Percentiles rank a stretch among this genome's conserved stretches.
Conservation (phyloP, 225 moss, liverwort and hornwort genomes). For the Neckera pumila region DNA sequence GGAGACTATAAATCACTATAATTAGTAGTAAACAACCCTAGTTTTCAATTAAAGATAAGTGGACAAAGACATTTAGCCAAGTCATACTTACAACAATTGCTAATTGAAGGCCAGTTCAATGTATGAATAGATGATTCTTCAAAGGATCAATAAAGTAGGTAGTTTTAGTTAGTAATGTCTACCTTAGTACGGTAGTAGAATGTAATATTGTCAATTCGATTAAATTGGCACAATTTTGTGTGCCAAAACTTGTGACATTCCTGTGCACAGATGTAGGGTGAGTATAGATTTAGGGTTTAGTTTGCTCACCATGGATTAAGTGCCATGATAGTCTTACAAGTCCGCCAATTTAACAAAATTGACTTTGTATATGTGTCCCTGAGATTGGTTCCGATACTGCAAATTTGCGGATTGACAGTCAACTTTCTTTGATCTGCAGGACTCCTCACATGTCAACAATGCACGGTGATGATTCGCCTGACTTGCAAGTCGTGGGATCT, state of each 20-base stretch:
- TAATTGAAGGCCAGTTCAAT: not conserved
- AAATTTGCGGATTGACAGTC: not conserved
- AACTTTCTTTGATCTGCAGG: not conserved
- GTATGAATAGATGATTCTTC: not conserved
- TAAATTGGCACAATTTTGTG: not conserved
- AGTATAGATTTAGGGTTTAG: not conserved
- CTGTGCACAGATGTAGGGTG: not conserved
- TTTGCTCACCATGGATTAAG: not conserved
- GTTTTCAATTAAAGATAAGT: not conserved
- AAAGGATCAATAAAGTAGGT: no score
- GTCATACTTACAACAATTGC: not conserved
- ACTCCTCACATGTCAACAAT: slow-evolving; percentile 42
- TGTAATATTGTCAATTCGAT: not conserved
- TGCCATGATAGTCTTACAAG: no score
- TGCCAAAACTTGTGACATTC: not conserved
- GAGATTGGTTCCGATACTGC: not conserved
- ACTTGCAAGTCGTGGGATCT: slow-evolving; percentile 21
- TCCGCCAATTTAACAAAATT: not conserved
- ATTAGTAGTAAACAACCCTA: not conserved
- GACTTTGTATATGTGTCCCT: not conserved
- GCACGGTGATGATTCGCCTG: slow-evolving; percentile 21
- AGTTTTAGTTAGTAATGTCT: not conserved
- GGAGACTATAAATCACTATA: not conserved
- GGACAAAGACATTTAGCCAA: not conserved
- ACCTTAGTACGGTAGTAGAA: not conserved